phyloP scores from a whole-genome alignment of 2,329 filamentous ascomycete species.

The Ophiobolus disseminans region DNA sequence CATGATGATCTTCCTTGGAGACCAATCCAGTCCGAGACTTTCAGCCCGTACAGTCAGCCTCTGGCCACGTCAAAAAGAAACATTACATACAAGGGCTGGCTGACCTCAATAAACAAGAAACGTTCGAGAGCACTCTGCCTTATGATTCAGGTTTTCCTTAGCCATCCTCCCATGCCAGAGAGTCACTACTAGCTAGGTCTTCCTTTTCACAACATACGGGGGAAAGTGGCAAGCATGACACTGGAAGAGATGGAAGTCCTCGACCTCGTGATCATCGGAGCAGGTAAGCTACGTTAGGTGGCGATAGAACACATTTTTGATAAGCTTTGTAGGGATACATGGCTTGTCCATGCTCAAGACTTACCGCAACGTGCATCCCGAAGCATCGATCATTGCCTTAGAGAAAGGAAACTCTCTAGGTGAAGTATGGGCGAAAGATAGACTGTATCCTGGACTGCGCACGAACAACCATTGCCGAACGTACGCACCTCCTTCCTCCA shows the following conservation, averaged over 20 bases:
- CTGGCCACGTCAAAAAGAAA: too few relatives aligned
- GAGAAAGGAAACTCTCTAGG: conserved; percentile 52
- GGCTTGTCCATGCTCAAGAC: conserved; percentile 59
- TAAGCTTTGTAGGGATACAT: conserved; percentile 37
- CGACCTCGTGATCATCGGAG: conserved; percentile 39
- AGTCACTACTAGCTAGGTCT: too few relatives aligned
- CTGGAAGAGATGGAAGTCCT: conserved; percentile 12
- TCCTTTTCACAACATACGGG: too few relatives aligned
- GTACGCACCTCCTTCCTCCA: conserved; percentile 22
- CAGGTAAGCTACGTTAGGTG: conserved; percentile 23
- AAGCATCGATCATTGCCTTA: conserved; percentile 52
- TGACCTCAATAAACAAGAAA: neutral
- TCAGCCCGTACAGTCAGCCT: neutral
- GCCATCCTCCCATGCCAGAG: too few relatives aligned
- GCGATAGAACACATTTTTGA: too few relatives aligned
- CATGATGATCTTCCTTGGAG: neutral
- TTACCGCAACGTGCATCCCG: conserved; percentile 54
- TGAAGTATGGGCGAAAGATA: conserved; percentile 53
- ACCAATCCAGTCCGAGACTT: neutral
- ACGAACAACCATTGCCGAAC: conserved; percentile 54
- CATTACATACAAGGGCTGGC: too few relatives aligned
- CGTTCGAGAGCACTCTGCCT: too few relatives aligned
- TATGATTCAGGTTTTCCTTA: too few relatives aligned
- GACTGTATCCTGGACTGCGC: conserved; percentile 53
- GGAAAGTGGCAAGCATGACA: too few relatives aligned